These are phyloP conservation scores for Cyclaneusma minus DNA, from an alignment of 2,329 filamentous ascomycete genomes.

Conservation along the genomic window DNA sequence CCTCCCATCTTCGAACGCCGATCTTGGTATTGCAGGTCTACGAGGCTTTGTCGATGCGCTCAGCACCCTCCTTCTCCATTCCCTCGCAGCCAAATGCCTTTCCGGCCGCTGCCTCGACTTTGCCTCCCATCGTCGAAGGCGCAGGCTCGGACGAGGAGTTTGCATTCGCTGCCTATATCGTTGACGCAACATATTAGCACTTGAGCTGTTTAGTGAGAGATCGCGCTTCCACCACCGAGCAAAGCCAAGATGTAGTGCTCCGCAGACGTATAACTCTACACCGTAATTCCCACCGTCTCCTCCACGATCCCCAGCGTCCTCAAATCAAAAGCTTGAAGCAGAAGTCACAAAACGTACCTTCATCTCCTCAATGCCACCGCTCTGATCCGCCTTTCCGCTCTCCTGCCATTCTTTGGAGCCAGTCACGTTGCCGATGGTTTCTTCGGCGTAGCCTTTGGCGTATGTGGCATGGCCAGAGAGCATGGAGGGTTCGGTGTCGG, in stretches of 20 bases:
- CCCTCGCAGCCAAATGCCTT: slow-evolving; percentile 51
- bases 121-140: slow-evolving; percentile 24
- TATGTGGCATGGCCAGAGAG: slow-evolving; percentile 50
- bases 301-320: no score
- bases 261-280: no score
- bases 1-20: no score
- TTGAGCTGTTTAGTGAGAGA: no score
- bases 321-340: no score
- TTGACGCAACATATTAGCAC: no score
- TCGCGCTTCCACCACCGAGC: no score
- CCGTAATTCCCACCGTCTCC: no score
- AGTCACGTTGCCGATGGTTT: slow-evolving; percentile 34
- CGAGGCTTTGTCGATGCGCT: slow-evolving; percentile 21
- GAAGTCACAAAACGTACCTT: slow-evolving; percentile 8
- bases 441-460: slow-evolving; percentile 52
- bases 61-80: slow-evolving; percentile 47
- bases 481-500: slow-evolving; percentile 44
- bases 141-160: slow-evolving; percentile 6
- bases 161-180: slow-evolving; percentile 6
- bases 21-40: not conserved
- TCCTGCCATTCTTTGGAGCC: slow-evolving; percentile 46
- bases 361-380: slow-evolving; percentile 44
- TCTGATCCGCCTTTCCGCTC: slow-evolving; percentile 49
- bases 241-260: no score
- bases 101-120: slow-evolving; percentile 48